These are phyloP conservation scores for Candida koratica DNA, from an alignment of 805 yeast genomes.

Conservation along the genomic window DNA sequence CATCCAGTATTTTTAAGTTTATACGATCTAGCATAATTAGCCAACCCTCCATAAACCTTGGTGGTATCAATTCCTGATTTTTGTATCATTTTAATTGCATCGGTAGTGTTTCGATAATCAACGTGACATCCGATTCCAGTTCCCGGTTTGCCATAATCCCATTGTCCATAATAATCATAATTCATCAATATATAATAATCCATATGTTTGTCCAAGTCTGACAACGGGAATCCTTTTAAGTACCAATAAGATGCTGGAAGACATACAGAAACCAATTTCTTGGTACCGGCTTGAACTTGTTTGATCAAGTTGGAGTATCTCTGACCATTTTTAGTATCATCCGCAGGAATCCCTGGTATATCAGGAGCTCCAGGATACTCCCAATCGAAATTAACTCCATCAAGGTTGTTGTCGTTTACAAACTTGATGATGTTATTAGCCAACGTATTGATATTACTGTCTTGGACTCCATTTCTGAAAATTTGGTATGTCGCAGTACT, in stretches of 20 bases:
- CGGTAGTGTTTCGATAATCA: conserved; percentile 10
- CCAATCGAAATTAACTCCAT: conserved; percentile 22
- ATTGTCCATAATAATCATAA: conserved; percentile 17
- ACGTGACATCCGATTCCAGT: conserved; percentile 17
- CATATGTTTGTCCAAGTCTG: conserved; percentile 15
- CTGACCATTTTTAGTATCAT: conserved; percentile 12
- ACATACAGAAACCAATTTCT: conserved; percentile 17
- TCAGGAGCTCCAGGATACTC: conserved; percentile 18
- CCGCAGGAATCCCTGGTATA: conserved; percentile 16
- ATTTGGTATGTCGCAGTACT: conserved; percentile 12
- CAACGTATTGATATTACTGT: conserved; percentile 13
- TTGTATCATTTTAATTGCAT: conserved; percentile 14
- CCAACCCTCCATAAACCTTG: conserved; percentile 21
- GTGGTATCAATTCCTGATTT: conserved; percentile 19
- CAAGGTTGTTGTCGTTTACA: conserved; percentile 14
- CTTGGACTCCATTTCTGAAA: conserved; percentile 14
- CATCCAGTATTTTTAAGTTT: conserved; percentile 10
- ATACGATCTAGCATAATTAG: conserved; percentile 20
- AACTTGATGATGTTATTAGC: conserved; percentile 16
- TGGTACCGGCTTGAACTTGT: conserved; percentile 9
- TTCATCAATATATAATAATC: conserved; percentile 19
- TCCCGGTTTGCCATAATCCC: conserved; percentile 12
- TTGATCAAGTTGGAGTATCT: conserved; percentile 16
- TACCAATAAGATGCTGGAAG: conserved; percentile 18
- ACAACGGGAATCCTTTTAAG: conserved; percentile 17